Evolutionary conservation across 805 yeast genomes (phyloP).

Genomic region (Pichia membranifaciens): DNA sequence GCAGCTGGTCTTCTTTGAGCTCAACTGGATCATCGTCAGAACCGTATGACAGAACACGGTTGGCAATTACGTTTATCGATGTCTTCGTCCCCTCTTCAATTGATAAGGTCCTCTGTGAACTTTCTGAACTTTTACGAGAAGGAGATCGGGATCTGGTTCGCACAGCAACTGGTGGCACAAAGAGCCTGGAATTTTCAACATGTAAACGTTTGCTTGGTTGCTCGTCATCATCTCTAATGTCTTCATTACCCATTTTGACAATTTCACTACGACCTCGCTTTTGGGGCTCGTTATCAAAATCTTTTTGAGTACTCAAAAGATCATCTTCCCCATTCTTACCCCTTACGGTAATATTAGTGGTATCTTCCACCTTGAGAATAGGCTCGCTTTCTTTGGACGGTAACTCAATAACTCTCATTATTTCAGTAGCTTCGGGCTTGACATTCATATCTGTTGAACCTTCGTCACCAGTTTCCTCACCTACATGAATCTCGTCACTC

Average conservation of each 20-base stretch:
- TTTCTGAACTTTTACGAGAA: slow-evolving; percentile 14
- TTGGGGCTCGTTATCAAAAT: not conserved
- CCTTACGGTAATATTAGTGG: not conserved
- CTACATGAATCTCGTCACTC: too few species aligned
- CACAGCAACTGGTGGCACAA: slow-evolving; percentile 13
- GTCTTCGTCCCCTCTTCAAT: slow-evolving; percentile 1
- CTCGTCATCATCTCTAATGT: not conserved
- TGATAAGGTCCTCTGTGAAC: not conserved
- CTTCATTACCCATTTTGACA: not conserved
- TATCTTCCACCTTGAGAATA: not conserved
- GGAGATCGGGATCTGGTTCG: slow-evolving; percentile 25
- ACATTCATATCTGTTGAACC: too few species aligned
- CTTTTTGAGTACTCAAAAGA: too few species aligned
- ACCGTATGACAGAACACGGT: slow-evolving; percentile 27
- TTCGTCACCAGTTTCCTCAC: too few species aligned
- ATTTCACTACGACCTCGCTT: slow-evolving; percentile 5
- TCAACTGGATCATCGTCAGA: slow-evolving; percentile 19
- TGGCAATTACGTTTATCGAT: slow-evolving; percentile 9
- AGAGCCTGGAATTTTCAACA: slow-evolving; percentile 6
- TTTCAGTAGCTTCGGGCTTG: not conserved
- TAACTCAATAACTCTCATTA: not conserved
- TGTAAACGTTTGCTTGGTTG: not conserved
- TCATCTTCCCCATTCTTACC: not conserved
- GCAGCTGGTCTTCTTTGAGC: slow-evolving; percentile 15
- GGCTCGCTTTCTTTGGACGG: not conserved